Conservation (phyloP, 2,329 filamentous ascomycete genomes). For the Trichoderma sp. region DNA sequence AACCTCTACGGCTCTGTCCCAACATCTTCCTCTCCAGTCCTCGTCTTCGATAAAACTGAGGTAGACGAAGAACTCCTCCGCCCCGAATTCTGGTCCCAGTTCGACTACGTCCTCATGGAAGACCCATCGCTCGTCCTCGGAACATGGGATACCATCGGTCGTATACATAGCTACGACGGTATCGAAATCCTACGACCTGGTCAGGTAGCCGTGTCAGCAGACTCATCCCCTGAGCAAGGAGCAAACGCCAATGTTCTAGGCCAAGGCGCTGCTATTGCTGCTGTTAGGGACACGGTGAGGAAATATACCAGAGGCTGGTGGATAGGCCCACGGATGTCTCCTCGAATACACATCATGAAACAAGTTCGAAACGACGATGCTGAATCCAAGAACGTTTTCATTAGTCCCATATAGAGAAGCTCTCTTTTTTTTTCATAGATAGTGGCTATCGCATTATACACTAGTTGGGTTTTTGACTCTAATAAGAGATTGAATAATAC, state of each 20-base stretch:
- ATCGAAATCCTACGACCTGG: slow-evolving; percentile 57
- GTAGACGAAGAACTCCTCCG: slow-evolving; percentile 42
- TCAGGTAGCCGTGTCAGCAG: slow-evolving; percentile 22
- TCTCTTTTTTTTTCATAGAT: not conserved
- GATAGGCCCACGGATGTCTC: slow-evolving; percentile 61
- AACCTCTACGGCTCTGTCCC: slow-evolving; percentile 40
- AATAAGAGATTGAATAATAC: not conserved
- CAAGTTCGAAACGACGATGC: slow-evolving; percentile 26
- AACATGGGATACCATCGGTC: slow-evolving; percentile 55
- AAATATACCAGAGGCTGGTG: slow-evolving; percentile 59
- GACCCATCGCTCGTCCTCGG: slow-evolving; percentile 47
- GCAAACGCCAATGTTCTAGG: slow-evolving; percentile 40
- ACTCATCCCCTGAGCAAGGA: slow-evolving; percentile 19
- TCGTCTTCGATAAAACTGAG: slow-evolving; percentile 64
- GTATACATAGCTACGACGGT: slow-evolving; percentile 58
- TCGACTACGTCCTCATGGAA: slow-evolving; percentile 62
- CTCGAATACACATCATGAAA: slow-evolving; percentile 52
- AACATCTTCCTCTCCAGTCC: slow-evolving; percentile 28
- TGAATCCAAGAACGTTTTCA: not conserved
- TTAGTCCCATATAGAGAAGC: not conserved
- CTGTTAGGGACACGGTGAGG: slow-evolving; percentile 43
- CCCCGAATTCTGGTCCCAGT: slow-evolving; percentile 59
- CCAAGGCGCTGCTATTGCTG: slow-evolving; percentile 41
- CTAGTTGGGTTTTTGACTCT: not conserved
- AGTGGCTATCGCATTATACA: too few species aligned